Base-by-base conservation (phyloP, 495 filamentous ascomycete genomes). In the Usnea hakonensis region DNA sequence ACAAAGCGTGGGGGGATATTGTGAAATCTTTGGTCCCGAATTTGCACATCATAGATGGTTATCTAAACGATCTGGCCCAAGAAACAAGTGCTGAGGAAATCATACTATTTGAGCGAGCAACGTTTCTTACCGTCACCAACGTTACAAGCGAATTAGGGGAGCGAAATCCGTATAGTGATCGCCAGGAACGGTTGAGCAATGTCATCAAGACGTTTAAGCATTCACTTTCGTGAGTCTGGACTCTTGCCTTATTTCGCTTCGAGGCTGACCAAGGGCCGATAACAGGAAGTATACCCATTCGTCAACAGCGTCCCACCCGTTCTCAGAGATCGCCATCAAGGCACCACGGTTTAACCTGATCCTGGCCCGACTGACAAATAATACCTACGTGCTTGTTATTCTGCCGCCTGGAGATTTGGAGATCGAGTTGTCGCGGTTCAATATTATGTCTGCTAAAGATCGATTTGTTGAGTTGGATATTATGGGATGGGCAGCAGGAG, bases 131-230 rank as follows among this genome's bases (percentile, higher is more conserved):
- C 35, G 93, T 98, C 9, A 92, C 88, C 1, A 87, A 85, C 57
- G 90, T 95, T 72, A 86, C 87, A 4, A 87, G 87, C 0, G 80
- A 81, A 35, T 73, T 83, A 32, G 91, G 91, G 50, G 80, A 83
- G 32, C 73, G 83, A 40, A 97, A 98, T 71, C 93, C 95, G 8
- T 91, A 86, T 61, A 85, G 86, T 48, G 94, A 97, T 75, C 88
- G 94, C 16, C 93, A 95, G 69, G 94, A 98, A 77, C 88, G 93
- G 63, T 86, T 98, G 60, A 89, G 84, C 55, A 97, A 96, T 71
- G 96, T 98, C 70, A 87, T 98, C 72, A 98, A 98, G 73, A 90
- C 90, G 43, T 96, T 96, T 75, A 97, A 97, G 76, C 91, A 96
- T 71, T 85, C 80, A 48, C 82, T 88, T 59, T 82, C 84, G 68